Percentiles rank a stretch among this genome's conserved stretches.
Conservation (phyloP, 345 rosid species). For the Camelina hispida region DNA sequence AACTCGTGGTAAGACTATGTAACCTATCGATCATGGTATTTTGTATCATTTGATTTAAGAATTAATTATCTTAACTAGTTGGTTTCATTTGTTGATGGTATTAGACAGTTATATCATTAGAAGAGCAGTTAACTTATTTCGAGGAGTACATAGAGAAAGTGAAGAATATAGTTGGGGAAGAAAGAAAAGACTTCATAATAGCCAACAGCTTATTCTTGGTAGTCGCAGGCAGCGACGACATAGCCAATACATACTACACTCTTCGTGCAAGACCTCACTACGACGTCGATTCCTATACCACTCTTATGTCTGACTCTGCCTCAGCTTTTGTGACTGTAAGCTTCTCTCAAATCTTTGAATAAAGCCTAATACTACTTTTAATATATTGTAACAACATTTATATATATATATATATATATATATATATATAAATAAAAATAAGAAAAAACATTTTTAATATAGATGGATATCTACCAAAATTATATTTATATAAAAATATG, state of each 20-base stretch:
- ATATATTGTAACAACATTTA: background rate
- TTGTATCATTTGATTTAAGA: background rate
- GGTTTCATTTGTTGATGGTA: slow-evolving; percentile 18
- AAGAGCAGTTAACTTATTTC: slow-evolving; percentile 53
- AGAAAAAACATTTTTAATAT: background rate
- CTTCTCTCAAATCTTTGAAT: background rate
- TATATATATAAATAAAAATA: too few relatives aligned
- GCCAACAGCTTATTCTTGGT: slow-evolving; percentile 50
- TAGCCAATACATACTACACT: slow-evolving; percentile 59
- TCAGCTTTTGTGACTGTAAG: slow-evolving; percentile 55
- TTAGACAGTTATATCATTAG: slow-evolving; percentile 54
- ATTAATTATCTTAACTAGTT: background rate
- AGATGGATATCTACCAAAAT: background rate
- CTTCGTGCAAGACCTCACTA: slow-evolving; percentile 50
- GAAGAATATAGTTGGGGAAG: slow-evolving; percentile 54
- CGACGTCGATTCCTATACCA: slow-evolving; percentile 50
- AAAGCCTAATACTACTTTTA: background rate
- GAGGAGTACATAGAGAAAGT: slow-evolving; percentile 57
- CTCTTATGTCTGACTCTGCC: slow-evolving; percentile 54
- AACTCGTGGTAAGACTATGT: slow-evolving; percentile 48
- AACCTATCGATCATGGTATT: background rate
- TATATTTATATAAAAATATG: background rate
- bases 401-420: too few relatives aligned
- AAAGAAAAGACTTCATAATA: slow-evolving; percentile 48
- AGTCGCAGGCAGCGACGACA: slow-evolving; percentile 64